Conservation (phyloP, 345 rosid species). For the Xanthoceras sorbifolium region DNA sequence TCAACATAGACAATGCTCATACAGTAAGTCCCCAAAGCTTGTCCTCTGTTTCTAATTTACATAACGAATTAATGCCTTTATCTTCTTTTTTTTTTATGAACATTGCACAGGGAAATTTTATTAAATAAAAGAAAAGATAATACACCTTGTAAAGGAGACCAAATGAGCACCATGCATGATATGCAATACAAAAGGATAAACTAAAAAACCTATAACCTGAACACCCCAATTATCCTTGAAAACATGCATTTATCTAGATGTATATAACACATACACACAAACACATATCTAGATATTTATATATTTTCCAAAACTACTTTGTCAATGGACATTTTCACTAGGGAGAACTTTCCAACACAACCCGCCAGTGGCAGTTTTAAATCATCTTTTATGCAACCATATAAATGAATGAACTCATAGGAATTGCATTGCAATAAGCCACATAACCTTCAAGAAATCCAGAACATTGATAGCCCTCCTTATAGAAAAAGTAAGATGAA, state of each 20-base stretch:
- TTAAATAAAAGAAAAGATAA: neutral
- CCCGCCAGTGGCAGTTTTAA: neutral
- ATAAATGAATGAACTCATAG: conserved; percentile 12
- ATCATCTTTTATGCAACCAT: neutral
- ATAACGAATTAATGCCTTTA: neutral
- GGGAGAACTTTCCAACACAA: neutral
- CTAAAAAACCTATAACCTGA: neutral
- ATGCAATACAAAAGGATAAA: neutral
- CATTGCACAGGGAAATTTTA: neutral
- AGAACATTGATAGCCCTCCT: neutral
- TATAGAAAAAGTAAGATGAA: neutral
- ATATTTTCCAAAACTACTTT: neutral
- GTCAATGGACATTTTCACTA: neutral
- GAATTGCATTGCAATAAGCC: neutral
- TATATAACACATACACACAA: neutral
- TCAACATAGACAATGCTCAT: neutral
- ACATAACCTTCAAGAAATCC: conserved; percentile 5
- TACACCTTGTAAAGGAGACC: neutral
- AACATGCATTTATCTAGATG: neutral
- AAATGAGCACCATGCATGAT: neutral
- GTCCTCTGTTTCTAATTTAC: neutral
- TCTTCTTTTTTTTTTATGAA: too few relatives aligned
- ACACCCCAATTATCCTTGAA: neutral
- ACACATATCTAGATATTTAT: neutral
- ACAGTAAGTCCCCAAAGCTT: neutral